Evolutionary conservation across 2,329 filamentous ascomycete genomes (phyloP), one percentile per base, ranked within the genome.

Genomic region (Fusarium sp.): DNA sequence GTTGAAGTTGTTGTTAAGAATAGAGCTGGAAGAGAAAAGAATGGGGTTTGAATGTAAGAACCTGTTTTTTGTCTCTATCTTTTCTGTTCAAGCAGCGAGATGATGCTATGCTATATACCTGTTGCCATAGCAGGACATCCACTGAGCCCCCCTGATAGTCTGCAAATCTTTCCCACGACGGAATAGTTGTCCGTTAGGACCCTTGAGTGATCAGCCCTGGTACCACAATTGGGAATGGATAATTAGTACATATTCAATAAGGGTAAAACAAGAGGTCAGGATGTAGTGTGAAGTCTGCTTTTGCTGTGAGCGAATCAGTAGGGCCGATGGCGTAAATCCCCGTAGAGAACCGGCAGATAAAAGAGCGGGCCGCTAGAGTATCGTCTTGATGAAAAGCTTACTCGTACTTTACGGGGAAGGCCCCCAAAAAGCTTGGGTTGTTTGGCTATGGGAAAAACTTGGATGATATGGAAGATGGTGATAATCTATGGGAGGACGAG

Each of bases 101-200:
- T 30, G 56, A 67, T 15, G 39, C 27, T 15, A 56, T 32, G 45
- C 43, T 62, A 69, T 67, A 65, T 66, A 66, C 37, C 44, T 45
- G 6, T 60, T 58, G 51, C 25, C 19, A 19, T 37, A 35, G 33
- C 22, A 35, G 41, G 19, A n/a, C 35, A 37, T 37, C 35, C 35
- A 37, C 35, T 17, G 17, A 17, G 19, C 35, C 52, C 47, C 51
- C 35, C 46, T 63, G 57, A 32, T 61, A 61, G 45, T 40, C 40
- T 56, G 63, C 56, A 66, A 51, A 66, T 66, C 65, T 20, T 64
- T 64, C 51, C 61, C 23, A 27, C 22, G 43, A 40, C 32, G 27
- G 32, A 56, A 45, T 35, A 62, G 30, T 40, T 27, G 45, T 40
- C 60, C 61, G 60, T 33, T 32, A 40, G 9, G 33, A 47, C 23